phyloP scores from a whole-genome alignment of 805 yeast species.

The Monosporozyma yasuniensis region DNA sequence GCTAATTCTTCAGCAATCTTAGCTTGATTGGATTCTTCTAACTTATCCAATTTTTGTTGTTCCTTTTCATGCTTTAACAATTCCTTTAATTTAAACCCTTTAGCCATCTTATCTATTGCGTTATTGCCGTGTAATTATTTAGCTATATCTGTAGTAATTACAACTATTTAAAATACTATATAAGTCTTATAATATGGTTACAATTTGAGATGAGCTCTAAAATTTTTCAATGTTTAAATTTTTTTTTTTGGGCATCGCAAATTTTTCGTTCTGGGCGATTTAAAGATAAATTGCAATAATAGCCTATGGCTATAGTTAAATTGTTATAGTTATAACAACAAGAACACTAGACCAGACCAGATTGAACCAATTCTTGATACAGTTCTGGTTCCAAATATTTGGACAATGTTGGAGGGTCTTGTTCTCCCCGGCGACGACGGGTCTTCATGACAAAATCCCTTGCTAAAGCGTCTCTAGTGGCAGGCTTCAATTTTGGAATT shows the following conservation, averaged over 20 bases:
- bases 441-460: slow-evolving; percentile 87
- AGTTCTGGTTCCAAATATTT: slow-evolving; percentile 60
- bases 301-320: too few species aligned
- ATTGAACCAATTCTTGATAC: slow-evolving; percentile 42
- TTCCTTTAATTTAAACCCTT: slow-evolving; percentile 28
- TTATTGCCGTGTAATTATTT: neutral
- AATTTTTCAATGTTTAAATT: slow-evolving; percentile 1
- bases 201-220: slow-evolving; percentile 1
- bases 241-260: slow-evolving; percentile 5
- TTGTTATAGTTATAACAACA: neutral
- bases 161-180: neutral
- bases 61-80: slow-evolving; percentile 23
- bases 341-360: slow-evolving; percentile 31
- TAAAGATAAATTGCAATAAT: neutral
- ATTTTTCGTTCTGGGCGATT: slow-evolving; percentile 2
- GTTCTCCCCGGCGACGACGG: slow-evolving; percentile 69
- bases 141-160: neutral
- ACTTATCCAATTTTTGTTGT: slow-evolving; percentile 15
- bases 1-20: slow-evolving; percentile 15
- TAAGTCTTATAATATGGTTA: neutral
- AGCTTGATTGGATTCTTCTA: slow-evolving; percentile 17
- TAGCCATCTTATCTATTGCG: slow-evolving; percentile 19
- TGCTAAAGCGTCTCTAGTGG: slow-evolving; percentile 59
- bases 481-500: slow-evolving; percentile 68
- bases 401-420: slow-evolving; percentile 35